Conservation (phyloP, 75 land plant species). For the Cunninghamia lanceolata region DNA sequence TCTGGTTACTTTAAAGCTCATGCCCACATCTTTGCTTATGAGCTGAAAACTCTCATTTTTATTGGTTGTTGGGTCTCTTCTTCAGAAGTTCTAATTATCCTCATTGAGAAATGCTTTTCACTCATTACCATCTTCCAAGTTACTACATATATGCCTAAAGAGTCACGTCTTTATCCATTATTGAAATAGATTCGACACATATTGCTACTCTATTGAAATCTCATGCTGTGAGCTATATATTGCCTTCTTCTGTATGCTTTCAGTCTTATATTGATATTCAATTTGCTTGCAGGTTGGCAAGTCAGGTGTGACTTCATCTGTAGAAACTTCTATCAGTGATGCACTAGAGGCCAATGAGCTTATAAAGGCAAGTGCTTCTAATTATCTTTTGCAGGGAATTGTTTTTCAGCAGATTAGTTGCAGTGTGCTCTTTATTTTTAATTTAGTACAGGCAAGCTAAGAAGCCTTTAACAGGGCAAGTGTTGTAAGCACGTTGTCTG, state of each 20-base stretch:
- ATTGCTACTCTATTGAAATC: background rate
- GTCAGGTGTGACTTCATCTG: constrained; percentile 56
- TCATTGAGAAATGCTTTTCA: background rate
- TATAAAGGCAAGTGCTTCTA: constrained; percentile 47
- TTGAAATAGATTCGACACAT: background rate
- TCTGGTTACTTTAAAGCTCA: background rate
- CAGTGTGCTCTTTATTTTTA: background rate
- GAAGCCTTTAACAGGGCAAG: background rate
- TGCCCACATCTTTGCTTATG: background rate
- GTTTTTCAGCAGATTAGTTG: background rate
- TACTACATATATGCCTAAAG: background rate
- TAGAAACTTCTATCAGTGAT: constrained; percentile 51
- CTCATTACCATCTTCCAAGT: background rate
- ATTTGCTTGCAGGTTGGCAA: constrained; percentile 49
- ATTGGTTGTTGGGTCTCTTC: background rate
- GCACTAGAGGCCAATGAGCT: constrained; percentile 78
- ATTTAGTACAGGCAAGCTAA: background rate
- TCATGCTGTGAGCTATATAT: background rate
- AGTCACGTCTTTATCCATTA: background rate
- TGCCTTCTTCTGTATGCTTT: background rate
- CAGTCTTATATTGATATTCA: background rate
- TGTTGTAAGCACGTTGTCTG: background rate
- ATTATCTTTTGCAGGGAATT: background rate
- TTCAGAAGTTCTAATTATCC: background rate
- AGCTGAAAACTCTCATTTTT: background rate